Evolutionary conservation across 192 early-diverging fungal genomes (phyloP).

Genomic region (Powellomyces hirtus): DNA sequence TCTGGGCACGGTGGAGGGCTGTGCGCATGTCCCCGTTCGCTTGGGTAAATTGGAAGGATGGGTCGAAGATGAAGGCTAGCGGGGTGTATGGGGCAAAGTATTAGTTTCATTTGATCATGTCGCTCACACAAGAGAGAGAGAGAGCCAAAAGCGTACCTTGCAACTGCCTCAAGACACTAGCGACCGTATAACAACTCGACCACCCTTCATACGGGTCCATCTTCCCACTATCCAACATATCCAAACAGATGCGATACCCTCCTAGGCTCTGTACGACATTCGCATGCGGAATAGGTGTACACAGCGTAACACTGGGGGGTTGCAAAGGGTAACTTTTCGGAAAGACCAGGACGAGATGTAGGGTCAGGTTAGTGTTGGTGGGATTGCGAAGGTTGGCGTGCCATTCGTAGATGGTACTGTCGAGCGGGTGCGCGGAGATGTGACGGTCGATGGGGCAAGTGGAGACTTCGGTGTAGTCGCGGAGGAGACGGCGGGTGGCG

Average conservation of each 20-base stretch:
- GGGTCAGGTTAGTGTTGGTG: neutral
- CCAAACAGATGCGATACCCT: slow-evolving; percentile 8
- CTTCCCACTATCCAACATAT: slow-evolving; percentile 6
- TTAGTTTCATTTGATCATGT: no score
- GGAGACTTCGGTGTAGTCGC: slow-evolving; percentile 9
- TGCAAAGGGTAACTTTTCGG: slow-evolving; percentile 8
- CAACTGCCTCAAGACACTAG: slow-evolving; percentile 3
- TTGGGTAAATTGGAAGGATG: neutral
- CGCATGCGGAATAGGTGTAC: slow-evolving; percentile 15
- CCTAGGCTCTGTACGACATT: slow-evolving; percentile 17
- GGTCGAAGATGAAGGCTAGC: slow-evolving; percentile 19
- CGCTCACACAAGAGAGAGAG: no score
- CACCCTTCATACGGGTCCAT: slow-evolving; percentile 11
- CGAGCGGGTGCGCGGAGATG: slow-evolving; percentile 6
- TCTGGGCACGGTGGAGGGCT: neutral
- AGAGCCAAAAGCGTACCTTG: slow-evolving; percentile 5
- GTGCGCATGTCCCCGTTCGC: neutral
- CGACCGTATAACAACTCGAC: slow-evolving; percentile 6
- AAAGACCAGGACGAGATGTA: slow-evolving; percentile 22
- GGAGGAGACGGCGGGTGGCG: slow-evolving; percentile 17
- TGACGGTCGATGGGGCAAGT: neutral
- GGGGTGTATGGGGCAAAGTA: no score
- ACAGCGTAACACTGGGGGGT: slow-evolving; percentile 17
- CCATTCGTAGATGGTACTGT: slow-evolving; percentile 20
- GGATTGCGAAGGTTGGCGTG: slow-evolving; percentile 5